phyloP scores from a whole-genome alignment of 2,329 filamentous ascomycete genomes.

The Xylaria sp. region DNA sequence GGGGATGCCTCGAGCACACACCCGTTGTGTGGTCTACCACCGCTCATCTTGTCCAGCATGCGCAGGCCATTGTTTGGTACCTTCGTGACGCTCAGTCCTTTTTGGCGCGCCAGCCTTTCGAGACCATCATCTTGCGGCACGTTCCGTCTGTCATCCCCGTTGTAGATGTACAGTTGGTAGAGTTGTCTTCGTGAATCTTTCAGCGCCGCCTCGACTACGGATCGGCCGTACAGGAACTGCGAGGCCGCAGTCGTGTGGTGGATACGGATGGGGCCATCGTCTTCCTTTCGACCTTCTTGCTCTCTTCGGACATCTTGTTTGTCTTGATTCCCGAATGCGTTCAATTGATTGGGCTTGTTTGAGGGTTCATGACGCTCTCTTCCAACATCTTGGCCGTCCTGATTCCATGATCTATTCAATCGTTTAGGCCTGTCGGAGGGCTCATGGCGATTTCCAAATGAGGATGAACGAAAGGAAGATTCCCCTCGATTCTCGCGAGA shows the following conservation, averaged over 20 bases:
- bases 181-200: constrained; percentile 69
- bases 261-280: constrained; percentile 46
- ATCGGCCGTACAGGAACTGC: constrained; percentile 87
- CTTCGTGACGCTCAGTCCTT: constrained; percentile 60
- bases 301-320: background rate
- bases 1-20: constrained; percentile 86
- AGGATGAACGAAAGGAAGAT: background rate
- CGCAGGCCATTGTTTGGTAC: constrained; percentile 65
- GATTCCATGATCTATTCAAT: background rate
- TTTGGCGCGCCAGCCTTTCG: constrained; percentile 52
- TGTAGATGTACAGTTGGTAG: constrained; percentile 83
- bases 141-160: constrained; percentile 59
- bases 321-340: background rate
- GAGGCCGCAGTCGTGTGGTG: constrained; percentile 80
- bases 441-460: background rate
- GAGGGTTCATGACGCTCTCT: background rate
- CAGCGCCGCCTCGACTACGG: constrained; percentile 80
- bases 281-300: background rate
- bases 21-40: constrained; percentile 86
- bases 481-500: background rate
- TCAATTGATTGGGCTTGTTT: background rate
- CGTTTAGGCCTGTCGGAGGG: background rate
- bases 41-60: constrained; percentile 82
- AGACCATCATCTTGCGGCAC: constrained; percentile 52
- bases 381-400: background rate